phyloP scores from a whole-genome alignment of 768 basidiomycete species.

The Rickenella mellea region DNA sequence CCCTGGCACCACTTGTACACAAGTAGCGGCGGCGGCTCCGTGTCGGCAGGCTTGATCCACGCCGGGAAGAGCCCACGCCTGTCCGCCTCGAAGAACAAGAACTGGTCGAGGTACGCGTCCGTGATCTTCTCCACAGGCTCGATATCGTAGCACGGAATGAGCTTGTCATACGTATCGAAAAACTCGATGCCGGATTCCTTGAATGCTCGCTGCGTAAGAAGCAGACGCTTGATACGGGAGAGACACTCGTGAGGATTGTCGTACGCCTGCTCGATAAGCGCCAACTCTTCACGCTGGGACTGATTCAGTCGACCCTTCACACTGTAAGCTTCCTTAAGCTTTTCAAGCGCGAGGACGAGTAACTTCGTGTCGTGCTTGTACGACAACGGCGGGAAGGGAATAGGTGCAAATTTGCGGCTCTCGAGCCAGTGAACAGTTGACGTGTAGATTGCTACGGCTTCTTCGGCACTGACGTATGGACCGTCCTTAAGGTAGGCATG shows the following conservation, averaged over 20 bases:
- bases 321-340: conserved; percentile 96
- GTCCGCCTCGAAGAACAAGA: conserved; percentile 97
- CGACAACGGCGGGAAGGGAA: conserved; percentile 97
- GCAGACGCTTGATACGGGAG: conserved; percentile 94
- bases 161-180: conserved; percentile 95
- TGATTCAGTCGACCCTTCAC: conserved; percentile 97
- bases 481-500: conserved; percentile 99
- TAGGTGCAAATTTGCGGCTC: conserved; percentile 94
- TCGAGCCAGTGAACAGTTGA: conserved; percentile 99
- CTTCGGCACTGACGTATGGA: conserved; percentile 97
- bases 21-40: conserved; percentile 91
- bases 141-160: conserved; percentile 98
- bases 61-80: conserved; percentile 96
- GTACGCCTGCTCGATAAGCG: conserved; percentile 97
- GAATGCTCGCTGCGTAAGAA: conserved; percentile 96
- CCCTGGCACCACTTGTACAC: conserved; percentile 99
- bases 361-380: conserved; percentile 99
- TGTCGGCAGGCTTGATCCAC: conserved; percentile 98
- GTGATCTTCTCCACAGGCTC: conserved; percentile 99
- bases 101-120: conserved; percentile 97
- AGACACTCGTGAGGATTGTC: conserved; percentile 99
- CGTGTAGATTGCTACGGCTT: conserved; percentile 97
- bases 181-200: conserved; percentile 97
- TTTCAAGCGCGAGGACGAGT: conserved; percentile 92
- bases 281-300: conserved; percentile 95